Evolutionary conservation across 441 rosid genomes (phyloP), one percentile per base, ranked within the genome.

Genomic region (Jatropha multifida): DNA sequence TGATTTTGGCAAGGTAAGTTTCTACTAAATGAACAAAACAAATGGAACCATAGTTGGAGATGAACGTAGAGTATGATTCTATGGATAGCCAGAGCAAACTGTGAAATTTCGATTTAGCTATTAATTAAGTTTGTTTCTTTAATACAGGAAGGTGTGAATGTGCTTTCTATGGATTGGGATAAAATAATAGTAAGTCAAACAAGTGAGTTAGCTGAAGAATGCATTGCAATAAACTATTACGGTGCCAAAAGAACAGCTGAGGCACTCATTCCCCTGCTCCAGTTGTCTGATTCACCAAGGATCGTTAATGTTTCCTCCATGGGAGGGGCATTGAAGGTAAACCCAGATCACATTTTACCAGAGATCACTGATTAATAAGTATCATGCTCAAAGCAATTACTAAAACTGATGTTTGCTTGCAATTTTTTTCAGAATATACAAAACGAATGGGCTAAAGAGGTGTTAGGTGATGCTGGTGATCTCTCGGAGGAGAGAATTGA

Each of bases 401-500:
- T 32, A 32, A 32, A 32, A 32, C 32, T 32, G 32, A 32, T 32
- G 32, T 32, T 32, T 32, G 2, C 32, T 32, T 32, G 11, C 11
- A 7, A n/a, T 58, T 60, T 60, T 15, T 42, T 49, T 13, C 80
- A 83, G 85, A 38, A 66, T 6, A 58, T 84, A 37, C 8, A 79
- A 40, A 66, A 76, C 49, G 82, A 75, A 79, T 68, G 77, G 81
- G 82, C 71, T 14, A 76, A 27, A 77, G 75, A n/a, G 40, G 78
- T 77, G 51, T 63, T 85, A 14, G 70, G 51, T 3, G 83, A 83
- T 72, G 80, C 42, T 4, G 80, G 80, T 4, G 81, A 73, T 26
- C 83, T 88, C 17, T 81, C 83, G 11, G 85, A 81, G 73, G 83
- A 80, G 58, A 83, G 71, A 71, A 51, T 85, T 12, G 87, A 83